A percentile compares a stretch with the other conserved stretches of the same genome.
These are phyloP conservation scores for Arthrinium puccinioides DNA, from an alignment of 2,329 filamentous ascomycete genomes.

Conservation along the genomic window DNA sequence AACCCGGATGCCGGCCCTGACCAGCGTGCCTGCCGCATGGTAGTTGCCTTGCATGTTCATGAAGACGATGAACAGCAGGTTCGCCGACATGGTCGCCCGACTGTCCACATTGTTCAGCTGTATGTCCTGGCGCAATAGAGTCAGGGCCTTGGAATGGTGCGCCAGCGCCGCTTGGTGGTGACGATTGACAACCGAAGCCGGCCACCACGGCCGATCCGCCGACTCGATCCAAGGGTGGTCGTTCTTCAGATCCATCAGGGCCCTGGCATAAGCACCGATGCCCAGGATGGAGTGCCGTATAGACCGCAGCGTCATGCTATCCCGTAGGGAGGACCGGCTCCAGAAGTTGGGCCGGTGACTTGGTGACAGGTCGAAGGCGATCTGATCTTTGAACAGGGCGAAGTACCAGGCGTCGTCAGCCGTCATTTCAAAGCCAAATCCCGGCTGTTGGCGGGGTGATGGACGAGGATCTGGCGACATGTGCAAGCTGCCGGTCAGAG, in stretches of 20 bases:
- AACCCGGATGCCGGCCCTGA: constrained; percentile 18
- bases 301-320: constrained; percentile 14
- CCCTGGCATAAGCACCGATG: constrained; percentile 18
- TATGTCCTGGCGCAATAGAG: constrained; percentile 14
- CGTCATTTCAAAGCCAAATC: constrained; percentile 11
- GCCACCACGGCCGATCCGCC: constrained; percentile 13
- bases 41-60: constrained; percentile 23
- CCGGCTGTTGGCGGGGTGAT: constrained; percentile 7
- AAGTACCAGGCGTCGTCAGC: constrained; percentile 18
- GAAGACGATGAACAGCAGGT: constrained; percentile 19
- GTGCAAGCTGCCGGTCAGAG: constrained; percentile 1
- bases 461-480: constrained; percentile 3
- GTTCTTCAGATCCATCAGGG: constrained; percentile 14
- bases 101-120: constrained; percentile 12
- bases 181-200: constrained; percentile 10
- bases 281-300: constrained; percentile 18
- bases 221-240: constrained; percentile 7
- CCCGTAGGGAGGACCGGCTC: constrained; percentile 14
- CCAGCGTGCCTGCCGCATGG: constrained; percentile 16
- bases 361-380: constrained; percentile 15
- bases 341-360: constrained; percentile 15
- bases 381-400: constrained; percentile 13
- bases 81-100: constrained; percentile 16
- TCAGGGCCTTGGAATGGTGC: constrained; percentile 18
- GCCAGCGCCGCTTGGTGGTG: constrained; percentile 17